Percentiles rank a stretch among this genome's conserved stretches.
Conservation (phyloP, 495 filamentous ascomycete genomes). For the Tuber indicum region DNA sequence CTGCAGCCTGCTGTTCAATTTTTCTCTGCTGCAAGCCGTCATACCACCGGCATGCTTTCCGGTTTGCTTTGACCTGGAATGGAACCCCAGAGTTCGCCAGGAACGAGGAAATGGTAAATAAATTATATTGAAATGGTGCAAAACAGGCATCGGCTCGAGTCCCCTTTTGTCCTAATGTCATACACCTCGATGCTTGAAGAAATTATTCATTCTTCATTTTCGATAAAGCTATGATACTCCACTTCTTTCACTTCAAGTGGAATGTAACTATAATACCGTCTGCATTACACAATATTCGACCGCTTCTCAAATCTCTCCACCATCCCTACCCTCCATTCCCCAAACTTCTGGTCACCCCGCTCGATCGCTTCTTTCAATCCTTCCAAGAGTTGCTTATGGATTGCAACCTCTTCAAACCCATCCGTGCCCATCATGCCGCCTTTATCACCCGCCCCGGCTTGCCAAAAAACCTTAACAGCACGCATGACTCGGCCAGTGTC, state of each 20-base stretch:
- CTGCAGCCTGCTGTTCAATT: background rate
- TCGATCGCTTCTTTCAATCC: slow-evolving; percentile 16
- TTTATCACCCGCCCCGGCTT: slow-evolving; percentile 9
- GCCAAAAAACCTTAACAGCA: slow-evolving; percentile 38
- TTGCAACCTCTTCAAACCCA: slow-evolving; percentile 31
- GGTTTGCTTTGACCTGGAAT: background rate
- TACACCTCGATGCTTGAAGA: background rate
- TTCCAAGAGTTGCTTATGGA: slow-evolving; percentile 19
- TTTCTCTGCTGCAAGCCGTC: background rate
- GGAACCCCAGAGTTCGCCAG: background rate
- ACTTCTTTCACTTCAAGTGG: background rate
- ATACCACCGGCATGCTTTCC: background rate
- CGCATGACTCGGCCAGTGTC: slow-evolving; percentile 16
- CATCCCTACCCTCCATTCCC: slow-evolving; percentile 32
- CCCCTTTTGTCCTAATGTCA: background rate
- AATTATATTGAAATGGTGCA: background rate
- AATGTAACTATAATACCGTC: too few species aligned
- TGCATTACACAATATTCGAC: background rate
- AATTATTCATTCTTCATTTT: background rate
- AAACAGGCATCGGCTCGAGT: background rate
- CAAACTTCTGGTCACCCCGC: slow-evolving; percentile 7
- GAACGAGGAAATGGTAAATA: background rate
- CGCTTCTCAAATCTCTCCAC: slow-evolving; percentile 31
- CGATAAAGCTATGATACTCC: too few species aligned
- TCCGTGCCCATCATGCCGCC: slow-evolving; percentile 15